Evolutionary conservation across 2,329 filamentous ascomycete species (phyloP).

Genomic region (Endothia cerciana): DNA sequence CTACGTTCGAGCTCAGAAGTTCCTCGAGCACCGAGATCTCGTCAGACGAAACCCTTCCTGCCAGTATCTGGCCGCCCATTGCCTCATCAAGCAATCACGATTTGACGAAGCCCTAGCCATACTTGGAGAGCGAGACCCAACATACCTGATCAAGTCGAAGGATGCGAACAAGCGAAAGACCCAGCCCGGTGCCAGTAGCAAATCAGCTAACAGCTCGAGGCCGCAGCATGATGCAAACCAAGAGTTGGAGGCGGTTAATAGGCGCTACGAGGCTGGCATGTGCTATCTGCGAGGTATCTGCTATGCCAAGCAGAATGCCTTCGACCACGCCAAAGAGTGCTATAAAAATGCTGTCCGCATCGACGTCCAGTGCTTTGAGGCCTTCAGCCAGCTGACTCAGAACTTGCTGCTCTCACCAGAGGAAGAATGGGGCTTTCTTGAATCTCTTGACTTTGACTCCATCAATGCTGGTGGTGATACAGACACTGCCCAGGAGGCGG

Average conservation of each 20-base stretch:
- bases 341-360: slow-evolving; percentile 98
- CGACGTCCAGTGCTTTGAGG: slow-evolving; percentile 97
- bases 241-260: slow-evolving; percentile 62
- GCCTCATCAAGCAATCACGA: slow-evolving; percentile 87
- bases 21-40: slow-evolving; percentile 83
- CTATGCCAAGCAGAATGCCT: slow-evolving; percentile 95
- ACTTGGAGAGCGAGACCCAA: slow-evolving; percentile 92
- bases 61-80: slow-evolving; percentile 90
- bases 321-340: slow-evolving; percentile 95
- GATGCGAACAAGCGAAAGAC: slow-evolving; percentile 69
- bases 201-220: slow-evolving; percentile 23
- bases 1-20: slow-evolving; percentile 86
- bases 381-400: slow-evolving; percentile 96
- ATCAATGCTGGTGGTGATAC: slow-evolving; percentile 68
- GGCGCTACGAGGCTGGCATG: slow-evolving; percentile 95
- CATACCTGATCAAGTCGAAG: slow-evolving; percentile 73
- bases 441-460: slow-evolving; percentile 87
- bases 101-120: slow-evolving; percentile 86
- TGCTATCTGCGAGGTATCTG: slow-evolving; percentile 93
- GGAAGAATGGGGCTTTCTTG: slow-evolving; percentile 88
- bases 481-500: slow-evolving; percentile 75
- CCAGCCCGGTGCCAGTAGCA: slow-evolving; percentile 51
- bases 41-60: slow-evolving; percentile 82
- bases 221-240: slow-evolving; percentile 23
- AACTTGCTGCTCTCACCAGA: slow-evolving; percentile 86